Percentiles rank a stretch among this genome's conserved stretches.
Conservation (phyloP, 176 grass and related monocot species). For the Pontederia paniculata region DNA sequence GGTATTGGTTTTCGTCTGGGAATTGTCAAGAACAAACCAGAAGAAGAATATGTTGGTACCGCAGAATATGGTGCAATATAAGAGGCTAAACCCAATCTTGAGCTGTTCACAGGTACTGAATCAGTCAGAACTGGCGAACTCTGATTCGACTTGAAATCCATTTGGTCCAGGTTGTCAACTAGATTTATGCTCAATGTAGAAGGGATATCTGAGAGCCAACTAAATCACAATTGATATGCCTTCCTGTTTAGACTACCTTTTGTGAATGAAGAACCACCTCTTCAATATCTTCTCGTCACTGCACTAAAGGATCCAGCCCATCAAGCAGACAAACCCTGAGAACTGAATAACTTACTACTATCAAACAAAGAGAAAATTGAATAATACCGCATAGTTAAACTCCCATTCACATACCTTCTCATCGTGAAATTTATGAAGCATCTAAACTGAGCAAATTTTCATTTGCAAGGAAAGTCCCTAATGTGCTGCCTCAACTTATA, state of each 20-base stretch:
- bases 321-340: conserved; percentile 36
- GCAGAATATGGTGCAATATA: too few species aligned
- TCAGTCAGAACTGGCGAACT: too few species aligned
- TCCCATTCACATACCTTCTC: conserved; percentile 1
- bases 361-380: background rate
- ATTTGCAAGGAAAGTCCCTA: background rate
- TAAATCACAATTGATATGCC: conserved; percentile 8
- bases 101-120: too few species aligned
- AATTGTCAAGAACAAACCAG: too few species aligned
- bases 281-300: conserved; percentile 73
- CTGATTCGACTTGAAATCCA: too few species aligned
- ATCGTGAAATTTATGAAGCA: conserved; percentile 6
- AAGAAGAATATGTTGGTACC: too few species aligned
- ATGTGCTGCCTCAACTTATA: too few species aligned
- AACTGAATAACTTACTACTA: conserved; percentile 19
- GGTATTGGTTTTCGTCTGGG: too few species aligned
- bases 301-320: conserved; percentile 58
- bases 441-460: background rate
- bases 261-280: conserved; percentile 94
- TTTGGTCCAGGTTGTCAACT: too few species aligned
- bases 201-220: conserved; percentile 12
- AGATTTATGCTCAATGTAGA: too few species aligned
- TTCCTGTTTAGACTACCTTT: conserved; percentile 48
- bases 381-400: background rate
- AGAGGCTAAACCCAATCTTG: too few species aligned